Percentiles rank a stretch among this genome's conserved stretches.
Conservation (phyloP, 176 grass and related monocot genomes). For the Oryza glumipatula region DNA sequence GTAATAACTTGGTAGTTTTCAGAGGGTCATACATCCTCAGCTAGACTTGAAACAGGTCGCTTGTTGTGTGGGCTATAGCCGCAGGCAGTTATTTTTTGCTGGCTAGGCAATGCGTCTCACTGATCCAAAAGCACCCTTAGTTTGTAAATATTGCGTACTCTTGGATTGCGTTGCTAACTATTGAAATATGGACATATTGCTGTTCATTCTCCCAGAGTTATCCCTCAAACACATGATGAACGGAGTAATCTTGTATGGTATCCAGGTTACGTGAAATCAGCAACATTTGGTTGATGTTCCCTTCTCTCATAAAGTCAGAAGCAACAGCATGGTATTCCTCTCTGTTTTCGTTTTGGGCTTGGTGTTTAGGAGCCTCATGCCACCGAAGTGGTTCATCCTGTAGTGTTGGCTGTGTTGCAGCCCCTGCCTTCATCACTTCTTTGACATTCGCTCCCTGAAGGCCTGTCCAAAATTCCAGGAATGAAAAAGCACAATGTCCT, state of each 20-base stretch:
- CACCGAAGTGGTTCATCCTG: neutral
- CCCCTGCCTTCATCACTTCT: neutral
- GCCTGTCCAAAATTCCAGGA: neutral
- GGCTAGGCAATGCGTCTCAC: neutral
- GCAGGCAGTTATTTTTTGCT: neutral
- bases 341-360: neutral
- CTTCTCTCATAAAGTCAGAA: neutral
- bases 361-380: neutral
- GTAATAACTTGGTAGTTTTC: conserved; percentile 1
- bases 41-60: neutral
- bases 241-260: too few relatives aligned
- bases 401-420: neutral
- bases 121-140: neutral
- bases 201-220: neutral
- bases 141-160: neutral
- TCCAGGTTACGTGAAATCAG: too few relatives aligned
- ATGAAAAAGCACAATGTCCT: neutral
- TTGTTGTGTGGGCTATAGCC: neutral
- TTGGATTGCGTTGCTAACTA: neutral
- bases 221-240: neutral
- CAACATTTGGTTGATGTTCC: too few relatives aligned
- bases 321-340: neutral
- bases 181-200: neutral
- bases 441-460: neutral
- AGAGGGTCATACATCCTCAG: neutral